These are phyloP conservation scores for Calonectria pteridis DNA, from an alignment of 2,329 filamentous ascomycete genomes.

Conservation along the genomic window DNA sequence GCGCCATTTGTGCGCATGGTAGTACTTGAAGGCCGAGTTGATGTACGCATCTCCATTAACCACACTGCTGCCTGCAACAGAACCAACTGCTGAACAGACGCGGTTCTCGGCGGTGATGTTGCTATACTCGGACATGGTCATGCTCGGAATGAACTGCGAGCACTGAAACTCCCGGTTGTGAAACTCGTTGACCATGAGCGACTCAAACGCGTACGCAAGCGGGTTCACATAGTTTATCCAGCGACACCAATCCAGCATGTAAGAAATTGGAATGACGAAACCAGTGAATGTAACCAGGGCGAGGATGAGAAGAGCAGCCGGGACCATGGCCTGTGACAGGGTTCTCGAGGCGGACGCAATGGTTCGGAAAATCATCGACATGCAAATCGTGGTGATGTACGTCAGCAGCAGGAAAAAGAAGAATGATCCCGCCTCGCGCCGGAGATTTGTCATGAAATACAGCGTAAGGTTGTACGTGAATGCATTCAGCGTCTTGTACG, in stretches of 20 bases:
- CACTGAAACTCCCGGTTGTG: slow-evolving; percentile 43
- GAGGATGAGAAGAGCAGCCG: slow-evolving; percentile 52
- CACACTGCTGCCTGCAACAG: slow-evolving; percentile 56
- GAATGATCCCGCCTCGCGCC: slow-evolving; percentile 58
- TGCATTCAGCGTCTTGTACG: slow-evolving; percentile 53
- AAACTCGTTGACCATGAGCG: slow-evolving; percentile 76
- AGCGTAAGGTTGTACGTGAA: slow-evolving; percentile 58
- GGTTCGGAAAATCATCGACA: slow-evolving; percentile 59
- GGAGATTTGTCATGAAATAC: slow-evolving; percentile 62
- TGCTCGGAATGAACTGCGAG: slow-evolving; percentile 41
- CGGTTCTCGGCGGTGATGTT: slow-evolving; percentile 44
- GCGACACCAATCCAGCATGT: slow-evolving; percentile 72
- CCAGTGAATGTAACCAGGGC: slow-evolving; percentile 56
- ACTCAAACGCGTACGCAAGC: slow-evolving; percentile 74
- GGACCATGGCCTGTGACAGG: slow-evolving; percentile 57
- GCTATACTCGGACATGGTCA: slow-evolving; percentile 43
- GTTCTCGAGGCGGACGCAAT: slow-evolving; percentile 62
- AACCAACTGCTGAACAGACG: slow-evolving; percentile 61
- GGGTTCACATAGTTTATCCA: slow-evolving; percentile 77
- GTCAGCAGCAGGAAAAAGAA: slow-evolving; percentile 60
- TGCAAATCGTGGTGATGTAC: slow-evolving; percentile 50
- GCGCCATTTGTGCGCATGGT: slow-evolving; percentile 62
- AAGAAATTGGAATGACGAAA: slow-evolving; percentile 55
- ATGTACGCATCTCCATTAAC: slow-evolving; percentile 64
- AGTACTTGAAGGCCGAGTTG: slow-evolving; percentile 56